Base-by-base conservation (phyloP, 306 rosid species). In the Notholithocarpus densiflorus region DNA sequence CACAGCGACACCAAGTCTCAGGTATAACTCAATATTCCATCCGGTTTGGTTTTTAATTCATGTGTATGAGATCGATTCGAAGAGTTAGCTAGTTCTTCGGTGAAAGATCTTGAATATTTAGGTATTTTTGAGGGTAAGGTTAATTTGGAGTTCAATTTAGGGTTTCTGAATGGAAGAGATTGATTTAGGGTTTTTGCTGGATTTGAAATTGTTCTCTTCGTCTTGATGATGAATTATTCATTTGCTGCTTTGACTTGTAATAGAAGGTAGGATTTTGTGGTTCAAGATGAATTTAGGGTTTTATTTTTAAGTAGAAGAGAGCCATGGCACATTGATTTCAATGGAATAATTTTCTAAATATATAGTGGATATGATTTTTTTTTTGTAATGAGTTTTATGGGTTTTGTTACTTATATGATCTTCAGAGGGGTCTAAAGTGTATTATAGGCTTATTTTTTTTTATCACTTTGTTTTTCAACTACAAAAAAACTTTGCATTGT, bases 1-100 rank as follows among this genome's bases (percentile, higher is more conserved):
- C 84, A 83, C 82, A 82, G 55, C 75, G 98, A 90, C 78, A 85
- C 94, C 80, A 95, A 91, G 88, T 85, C 96, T 77, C 92, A 81
- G 79, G 99, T 95, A 77, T 69, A 66, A 2, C 52, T 32, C 13
- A 53, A 60, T 69, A n/a, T 18, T 29, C 52, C 26, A 8, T 62
- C 29, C 34, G 6, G 40, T 32, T 27, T 18, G 18, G 53, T 12
- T 48, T 32, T 64, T 64, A 29, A 2, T n/a, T 9, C 10, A 9
- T 34, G 5, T 19, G 52, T 32, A 34, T 68, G 27, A 34, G 52
- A 34, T 48, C 17, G 17, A 12, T 48, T 12, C 53, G 17, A 48
- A 48, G 53, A 48, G 15, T 48, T 48, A 48, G 53, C 53, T 48
- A 48, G 53, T 48, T 48, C 52, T 68, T 19, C n/a, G 72, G 5